Percentiles rank a stretch among this genome's conserved stretches.
Evolutionary conservation across 306 rosid species (phyloP).

Genomic region (Cercis canadensis): DNA sequence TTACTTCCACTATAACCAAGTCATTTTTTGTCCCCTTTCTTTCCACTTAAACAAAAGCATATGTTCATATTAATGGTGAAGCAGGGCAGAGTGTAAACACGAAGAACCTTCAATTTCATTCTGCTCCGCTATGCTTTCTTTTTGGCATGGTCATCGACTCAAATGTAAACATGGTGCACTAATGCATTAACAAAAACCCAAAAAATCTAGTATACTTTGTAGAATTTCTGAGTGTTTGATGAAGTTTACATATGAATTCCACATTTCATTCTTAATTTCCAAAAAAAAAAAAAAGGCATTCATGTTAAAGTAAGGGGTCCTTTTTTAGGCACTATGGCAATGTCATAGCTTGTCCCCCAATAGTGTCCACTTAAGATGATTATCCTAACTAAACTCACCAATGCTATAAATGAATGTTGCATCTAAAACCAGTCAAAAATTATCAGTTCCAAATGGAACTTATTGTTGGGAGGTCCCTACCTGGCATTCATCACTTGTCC

Average conservation of each 20-base stretch:
- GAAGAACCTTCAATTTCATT: conserved; percentile 2
- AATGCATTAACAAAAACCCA: too few relatives aligned
- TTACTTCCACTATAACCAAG: conserved; percentile 44
- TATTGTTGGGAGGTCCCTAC: conserved; percentile 22
- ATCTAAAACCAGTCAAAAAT: conserved; percentile 26
- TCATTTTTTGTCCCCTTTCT: neutral
- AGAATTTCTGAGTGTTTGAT: too few relatives aligned
- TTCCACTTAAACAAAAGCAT: neutral
- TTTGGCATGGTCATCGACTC: neutral
- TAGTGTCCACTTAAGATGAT: too few relatives aligned
- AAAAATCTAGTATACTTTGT: too few relatives aligned
- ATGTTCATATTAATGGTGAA: conserved; percentile 38
- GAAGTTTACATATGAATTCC: too few relatives aligned
- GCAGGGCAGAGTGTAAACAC: neutral
- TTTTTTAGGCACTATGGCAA: neutral
- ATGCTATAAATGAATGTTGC: conserved; percentile 4
- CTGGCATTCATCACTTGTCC: conserved; percentile 24
- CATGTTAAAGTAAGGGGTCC: too few relatives aligned
- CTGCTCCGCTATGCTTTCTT: conserved; percentile 3
- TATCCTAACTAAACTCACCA: conserved; percentile 20
- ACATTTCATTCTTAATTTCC: too few relatives aligned
- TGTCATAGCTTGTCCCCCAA: too few relatives aligned
- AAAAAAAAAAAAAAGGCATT: too few relatives aligned
- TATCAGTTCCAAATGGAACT: conserved; percentile 15
- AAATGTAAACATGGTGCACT: too few relatives aligned